Base-by-base conservation (phyloP, 768 basidiomycete genomes). In the Podaxis mareebaensis region DNA sequence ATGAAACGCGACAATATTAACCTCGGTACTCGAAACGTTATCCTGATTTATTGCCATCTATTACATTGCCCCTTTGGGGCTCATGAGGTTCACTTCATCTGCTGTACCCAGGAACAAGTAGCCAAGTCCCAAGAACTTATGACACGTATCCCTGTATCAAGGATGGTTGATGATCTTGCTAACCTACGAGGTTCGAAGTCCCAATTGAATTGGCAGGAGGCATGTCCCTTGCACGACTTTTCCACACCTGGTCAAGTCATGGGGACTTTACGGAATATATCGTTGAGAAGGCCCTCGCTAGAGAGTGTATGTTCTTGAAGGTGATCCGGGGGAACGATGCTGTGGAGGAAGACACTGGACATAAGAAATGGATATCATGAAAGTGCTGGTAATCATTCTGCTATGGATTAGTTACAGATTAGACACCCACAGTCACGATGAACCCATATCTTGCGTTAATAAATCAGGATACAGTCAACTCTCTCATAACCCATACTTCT, bases 61-160 rank as follows among this genome's bases (percentile, higher is more conserved):
- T 33, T 33, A 10, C 8, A 8, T 33, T 33, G 33, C 33, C 33
- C 33, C 33, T 33, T 33, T 33, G 85, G 87, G 4, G 85, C 81
- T 1, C 92, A 93, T 72, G 90, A 92, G 68, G 85, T 92, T 20
- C 91, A 92, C 71, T 87, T 93, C 70, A 82, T 83, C 1, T 88
- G 86, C 64, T 84, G 83, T 0, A 86, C 83, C 0, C 79, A 87
- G 8, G 86, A 88, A 60, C 88, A 89, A 44, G 75, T 85, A n/a
- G 67, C 72, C 4, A 79, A 78, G 63, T 87, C 89, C 4, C 86
- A 85, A 51, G 72, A 78, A 2, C 75, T 90, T 44, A 89, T 91
- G 87, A 68, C 83, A 4, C 78, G 73, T 3, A 83, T 76, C 33
- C 88, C 89, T 2, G 86, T 86, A 8, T 81, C 87, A 13, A 80